These are phyloP conservation scores for Alnus rubra DNA, from an alignment of 306 rosid species.

Conservation along the genomic window DNA sequence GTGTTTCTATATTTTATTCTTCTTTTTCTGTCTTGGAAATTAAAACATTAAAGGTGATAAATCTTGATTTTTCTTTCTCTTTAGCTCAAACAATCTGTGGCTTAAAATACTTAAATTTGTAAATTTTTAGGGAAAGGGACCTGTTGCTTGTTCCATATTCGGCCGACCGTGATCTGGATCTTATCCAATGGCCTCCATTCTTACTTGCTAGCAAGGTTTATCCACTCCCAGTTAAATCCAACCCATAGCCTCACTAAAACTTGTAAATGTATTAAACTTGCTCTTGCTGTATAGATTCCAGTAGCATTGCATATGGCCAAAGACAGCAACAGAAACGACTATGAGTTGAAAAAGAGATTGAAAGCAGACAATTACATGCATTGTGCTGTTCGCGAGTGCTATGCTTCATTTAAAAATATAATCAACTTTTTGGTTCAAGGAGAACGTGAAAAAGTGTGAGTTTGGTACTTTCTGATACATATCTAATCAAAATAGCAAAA, in stretches of 20 bases:
- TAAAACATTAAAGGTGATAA: neutral
- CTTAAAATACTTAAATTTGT: slow-evolving; percentile 22
- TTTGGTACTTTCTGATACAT: slow-evolving; percentile 25
- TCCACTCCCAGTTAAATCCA: slow-evolving; percentile 23
- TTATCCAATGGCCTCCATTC: slow-evolving; percentile 98
- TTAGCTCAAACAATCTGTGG: neutral
- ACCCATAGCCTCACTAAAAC: slow-evolving; percentile 1
- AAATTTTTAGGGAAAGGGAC: slow-evolving; percentile 79
- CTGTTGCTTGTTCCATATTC: slow-evolving; percentile 87
- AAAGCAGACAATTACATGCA: slow-evolving; percentile 67
- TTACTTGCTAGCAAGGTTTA: slow-evolving; percentile 97
- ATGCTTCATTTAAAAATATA: slow-evolving; percentile 67
- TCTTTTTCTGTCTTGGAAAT: neutral
- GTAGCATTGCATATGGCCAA: slow-evolving; percentile 95
- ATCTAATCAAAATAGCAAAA: slow-evolving; percentile 15
- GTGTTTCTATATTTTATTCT: slow-evolving; percentile 15
- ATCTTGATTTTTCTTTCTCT: neutral
- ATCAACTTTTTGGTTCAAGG: slow-evolving; percentile 72
- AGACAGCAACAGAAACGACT: slow-evolving; percentile 70
- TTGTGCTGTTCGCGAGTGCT: slow-evolving; percentile 85
- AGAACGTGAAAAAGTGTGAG: slow-evolving; percentile 69
- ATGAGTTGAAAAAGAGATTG: slow-evolving; percentile 79
- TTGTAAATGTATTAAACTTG: slow-evolving; percentile 7
- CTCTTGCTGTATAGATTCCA: slow-evolving; percentile 62
- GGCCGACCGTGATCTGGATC: slow-evolving; percentile 69